These are phyloP conservation scores for Coriolopsis trogii DNA, from an alignment of 1,284 basidiomycete species.

Conservation along the genomic window DNA sequence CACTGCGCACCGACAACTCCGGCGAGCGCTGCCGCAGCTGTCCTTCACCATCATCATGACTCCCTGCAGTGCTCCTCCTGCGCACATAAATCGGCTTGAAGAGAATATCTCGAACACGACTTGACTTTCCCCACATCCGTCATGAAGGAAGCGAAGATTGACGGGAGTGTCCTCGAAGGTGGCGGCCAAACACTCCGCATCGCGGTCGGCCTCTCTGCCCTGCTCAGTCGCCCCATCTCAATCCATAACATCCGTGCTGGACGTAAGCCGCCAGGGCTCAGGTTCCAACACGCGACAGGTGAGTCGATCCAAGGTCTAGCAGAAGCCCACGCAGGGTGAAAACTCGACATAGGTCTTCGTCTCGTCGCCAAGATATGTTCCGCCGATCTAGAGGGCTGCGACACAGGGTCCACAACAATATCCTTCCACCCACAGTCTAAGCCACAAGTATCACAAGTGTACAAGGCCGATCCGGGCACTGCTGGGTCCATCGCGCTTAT, in stretches of 20 bases:
- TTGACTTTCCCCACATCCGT: no score
- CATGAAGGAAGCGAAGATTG: no score
- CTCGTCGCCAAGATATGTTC: constrained; percentile 61
- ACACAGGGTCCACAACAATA: constrained; percentile 51
- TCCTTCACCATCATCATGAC: no score
- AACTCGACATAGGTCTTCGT: constrained; percentile 49
- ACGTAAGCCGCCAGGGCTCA: constrained; percentile 62
- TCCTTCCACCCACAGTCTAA: constrained; percentile 51
- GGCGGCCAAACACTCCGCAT: constrained; percentile 77
- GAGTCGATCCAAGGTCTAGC: constrained; percentile 16
- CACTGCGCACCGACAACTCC: no score
- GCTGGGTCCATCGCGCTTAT: constrained; percentile 72
- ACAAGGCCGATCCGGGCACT: constrained; percentile 62
- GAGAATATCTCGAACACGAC: no score
- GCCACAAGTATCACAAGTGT: constrained; percentile 39
- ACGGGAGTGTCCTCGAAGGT: constrained; percentile 55
- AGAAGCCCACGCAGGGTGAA: neutral
- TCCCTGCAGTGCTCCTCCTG: no score
- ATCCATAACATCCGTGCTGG: constrained; percentile 62
- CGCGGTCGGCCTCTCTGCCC: constrained; percentile 59
- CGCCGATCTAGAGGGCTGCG: constrained; percentile 53
- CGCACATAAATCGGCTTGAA: no score
- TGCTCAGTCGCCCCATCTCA: constrained; percentile 57
- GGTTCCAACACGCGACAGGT: constrained; percentile 72
- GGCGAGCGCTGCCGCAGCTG: neutral